A percentile compares a stretch with the other conserved stretches of the same genome.
phyloP scores from a whole-genome alignment of 495 filamentous ascomycete species.

The Lichina pygmaea region DNA sequence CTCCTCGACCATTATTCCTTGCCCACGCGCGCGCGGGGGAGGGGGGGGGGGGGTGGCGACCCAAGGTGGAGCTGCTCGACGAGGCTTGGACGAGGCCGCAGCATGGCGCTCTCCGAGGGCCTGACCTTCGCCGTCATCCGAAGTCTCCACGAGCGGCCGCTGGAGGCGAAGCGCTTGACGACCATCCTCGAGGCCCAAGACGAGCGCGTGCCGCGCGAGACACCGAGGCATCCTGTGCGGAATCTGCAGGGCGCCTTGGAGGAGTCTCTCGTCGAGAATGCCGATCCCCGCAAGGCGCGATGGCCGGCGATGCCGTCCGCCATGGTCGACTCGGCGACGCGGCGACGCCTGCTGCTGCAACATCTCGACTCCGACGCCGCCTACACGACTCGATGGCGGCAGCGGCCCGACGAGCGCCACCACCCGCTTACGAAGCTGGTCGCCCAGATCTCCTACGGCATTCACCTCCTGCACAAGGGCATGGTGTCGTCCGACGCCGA shows the following conservation, averaged over 20 bases:
- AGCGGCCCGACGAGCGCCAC: constrained; percentile 12
- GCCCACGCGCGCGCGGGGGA: too few species aligned
- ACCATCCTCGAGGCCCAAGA: background rate
- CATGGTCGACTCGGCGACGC: constrained; percentile 31
- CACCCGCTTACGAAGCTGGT: constrained; percentile 79
- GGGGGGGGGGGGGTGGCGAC: too few species aligned
- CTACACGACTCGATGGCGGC: background rate
- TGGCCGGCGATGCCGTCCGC: constrained; percentile 22
- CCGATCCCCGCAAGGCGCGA: constrained; percentile 15
- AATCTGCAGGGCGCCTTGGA: constrained; percentile 80
- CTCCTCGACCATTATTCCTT: too few species aligned
- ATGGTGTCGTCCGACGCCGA: constrained; percentile 69
- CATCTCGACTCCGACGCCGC: constrained; percentile 7
- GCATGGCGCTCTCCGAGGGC: background rate
- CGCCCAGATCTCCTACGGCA: constrained; percentile 79
- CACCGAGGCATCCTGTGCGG: constrained; percentile 48
- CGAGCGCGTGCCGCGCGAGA: background rate
- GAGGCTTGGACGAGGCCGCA: too few species aligned
- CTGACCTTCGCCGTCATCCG: background rate
- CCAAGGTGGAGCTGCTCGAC: too few species aligned
- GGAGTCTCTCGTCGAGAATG: constrained; percentile 63
- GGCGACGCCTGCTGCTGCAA: constrained; percentile 43
- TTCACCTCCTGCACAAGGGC: constrained; percentile 63
- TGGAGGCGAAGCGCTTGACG: background rate
- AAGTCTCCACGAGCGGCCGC: background rate